Percentiles rank a stretch among this genome's conserved stretches.
phyloP scores from a whole-genome alignment of 495 filamentous ascomycete species.

The Alectoria sarmentosa region DNA sequence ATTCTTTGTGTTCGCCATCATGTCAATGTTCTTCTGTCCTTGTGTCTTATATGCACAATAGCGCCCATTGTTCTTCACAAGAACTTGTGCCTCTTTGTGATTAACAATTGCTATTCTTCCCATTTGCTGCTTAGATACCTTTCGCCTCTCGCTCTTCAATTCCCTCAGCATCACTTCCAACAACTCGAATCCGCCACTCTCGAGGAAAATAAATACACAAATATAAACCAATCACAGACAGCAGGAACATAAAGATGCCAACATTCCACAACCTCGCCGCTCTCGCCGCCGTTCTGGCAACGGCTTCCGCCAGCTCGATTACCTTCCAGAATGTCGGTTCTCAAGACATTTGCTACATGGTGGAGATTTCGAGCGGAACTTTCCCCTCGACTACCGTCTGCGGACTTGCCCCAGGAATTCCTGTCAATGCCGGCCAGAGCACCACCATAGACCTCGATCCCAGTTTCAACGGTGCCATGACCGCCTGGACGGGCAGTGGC shows the following conservation, averaged over 20 bases:
- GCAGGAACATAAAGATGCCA: neutral
- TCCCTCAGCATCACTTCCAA: neutral
- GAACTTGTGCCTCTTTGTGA: no score
- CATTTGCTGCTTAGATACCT: neutral
- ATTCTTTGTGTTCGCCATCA: neutral
- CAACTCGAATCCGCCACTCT: neutral
- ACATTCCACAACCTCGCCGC: neutral
- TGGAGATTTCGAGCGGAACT: slow-evolving; percentile 15
- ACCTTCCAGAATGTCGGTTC: slow-evolving; percentile 14
- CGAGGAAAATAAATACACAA: neutral
- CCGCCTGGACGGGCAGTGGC: slow-evolving; percentile 6
- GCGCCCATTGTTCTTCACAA: no score
- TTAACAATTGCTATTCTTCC: no score
- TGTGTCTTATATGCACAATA: neutral
- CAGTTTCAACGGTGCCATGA: slow-evolving; percentile 20
- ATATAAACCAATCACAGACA: neutral
- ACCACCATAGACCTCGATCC: slow-evolving; percentile 5
- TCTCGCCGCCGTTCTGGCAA: neutral
- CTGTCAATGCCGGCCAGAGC: slow-evolving; percentile 10
- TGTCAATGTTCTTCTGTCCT: neutral
- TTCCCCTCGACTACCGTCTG: slow-evolving; percentile 3
- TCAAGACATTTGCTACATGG: slow-evolving; percentile 17
- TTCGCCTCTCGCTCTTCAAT: neutral
- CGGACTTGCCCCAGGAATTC: neutral
- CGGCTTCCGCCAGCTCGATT: slow-evolving; percentile 3